A percentile compares a stretch with the other conserved stretches of the same genome.
Conservation (phyloP, 1,139 yeast genomes). For the Lodderomyces jiufengensis region DNA sequence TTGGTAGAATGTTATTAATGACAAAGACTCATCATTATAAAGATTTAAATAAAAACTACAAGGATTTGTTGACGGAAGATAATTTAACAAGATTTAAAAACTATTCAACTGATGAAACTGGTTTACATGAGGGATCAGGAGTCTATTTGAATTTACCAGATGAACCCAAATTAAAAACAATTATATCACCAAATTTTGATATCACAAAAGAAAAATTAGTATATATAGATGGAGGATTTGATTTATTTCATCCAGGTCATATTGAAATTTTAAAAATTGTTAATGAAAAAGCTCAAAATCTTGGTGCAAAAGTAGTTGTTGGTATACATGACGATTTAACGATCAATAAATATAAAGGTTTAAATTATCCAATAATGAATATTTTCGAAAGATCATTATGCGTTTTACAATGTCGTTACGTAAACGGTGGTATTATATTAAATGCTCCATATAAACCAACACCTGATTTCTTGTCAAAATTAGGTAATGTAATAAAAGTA, state of each 20-base stretch:
- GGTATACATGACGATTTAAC: slow-evolving; percentile 67
- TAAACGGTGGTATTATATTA: slow-evolving; percentile 71
- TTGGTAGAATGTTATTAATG: slow-evolving; percentile 78
- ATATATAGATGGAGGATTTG: slow-evolving; percentile 85
- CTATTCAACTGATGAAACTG: slow-evolving; percentile 70
- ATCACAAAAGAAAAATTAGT: slow-evolving; percentile 24
- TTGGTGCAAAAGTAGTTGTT: slow-evolving; percentile 51
- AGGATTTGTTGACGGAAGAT: slow-evolving; percentile 33
- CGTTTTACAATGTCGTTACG: slow-evolving; percentile 81
- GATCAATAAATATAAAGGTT: slow-evolving; percentile 58
- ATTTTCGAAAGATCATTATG: slow-evolving; percentile 80
- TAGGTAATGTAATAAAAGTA: slow-evolving; percentile 46
- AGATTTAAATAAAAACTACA: slow-evolving; percentile 22
- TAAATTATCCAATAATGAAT: slow-evolving; percentile 83
- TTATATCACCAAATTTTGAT: slow-evolving; percentile 31
- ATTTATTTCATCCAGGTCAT: slow-evolving; percentile 91
- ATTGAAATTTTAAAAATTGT: slow-evolving; percentile 61
- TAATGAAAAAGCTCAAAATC: slow-evolving; percentile 33
- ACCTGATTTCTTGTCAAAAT: slow-evolving; percentile 30
- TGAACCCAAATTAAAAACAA: slow-evolving; percentile 10
- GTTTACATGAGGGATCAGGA: slow-evolving; percentile 55
- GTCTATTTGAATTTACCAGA: slow-evolving; percentile 42
- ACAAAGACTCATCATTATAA: slow-evolving; percentile 56
- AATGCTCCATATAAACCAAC: slow-evolving; percentile 63
- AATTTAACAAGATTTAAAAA: slow-evolving; percentile 35